phyloP scores from a whole-genome alignment of 805 yeast species.

The Suhomyces sp. region DNA sequence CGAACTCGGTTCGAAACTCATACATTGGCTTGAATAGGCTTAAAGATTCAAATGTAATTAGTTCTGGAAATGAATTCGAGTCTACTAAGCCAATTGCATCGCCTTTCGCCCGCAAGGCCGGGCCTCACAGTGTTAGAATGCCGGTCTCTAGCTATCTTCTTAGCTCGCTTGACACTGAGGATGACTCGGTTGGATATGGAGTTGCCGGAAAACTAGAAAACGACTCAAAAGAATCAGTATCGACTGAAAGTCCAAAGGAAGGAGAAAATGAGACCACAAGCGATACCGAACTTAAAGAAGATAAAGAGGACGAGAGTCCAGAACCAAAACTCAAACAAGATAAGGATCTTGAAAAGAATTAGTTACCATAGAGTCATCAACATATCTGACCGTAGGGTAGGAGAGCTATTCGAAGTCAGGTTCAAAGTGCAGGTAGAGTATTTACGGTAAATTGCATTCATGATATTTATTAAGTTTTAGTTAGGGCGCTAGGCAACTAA shows the following conservation, averaged over 20 bases:
- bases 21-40: constrained; percentile 38
- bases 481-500: too few species aligned
- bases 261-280: neutral
- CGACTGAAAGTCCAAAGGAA: neutral
- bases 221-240: neutral
- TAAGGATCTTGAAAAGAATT: neutral
- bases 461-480: neutral
- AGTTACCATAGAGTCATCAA: neutral
- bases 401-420: neutral
- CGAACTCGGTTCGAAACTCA: constrained; percentile 31
- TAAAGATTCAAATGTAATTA: constrained; percentile 22
- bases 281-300: neutral
- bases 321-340: neutral
- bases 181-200: constrained; percentile 5
- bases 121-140: neutral
- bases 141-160: constrained; percentile 1
- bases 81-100: neutral
- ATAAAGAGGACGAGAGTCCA: neutral
- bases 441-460: neutral
- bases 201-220: neutral
- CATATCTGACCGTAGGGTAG: neutral
- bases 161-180: constrained; percentile 11
- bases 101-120: neutral
- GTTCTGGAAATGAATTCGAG: neutral
- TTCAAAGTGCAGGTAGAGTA: neutral